Base-by-base conservation (phyloP, 305 asterid species). In the Coffea humblotiana region DNA sequence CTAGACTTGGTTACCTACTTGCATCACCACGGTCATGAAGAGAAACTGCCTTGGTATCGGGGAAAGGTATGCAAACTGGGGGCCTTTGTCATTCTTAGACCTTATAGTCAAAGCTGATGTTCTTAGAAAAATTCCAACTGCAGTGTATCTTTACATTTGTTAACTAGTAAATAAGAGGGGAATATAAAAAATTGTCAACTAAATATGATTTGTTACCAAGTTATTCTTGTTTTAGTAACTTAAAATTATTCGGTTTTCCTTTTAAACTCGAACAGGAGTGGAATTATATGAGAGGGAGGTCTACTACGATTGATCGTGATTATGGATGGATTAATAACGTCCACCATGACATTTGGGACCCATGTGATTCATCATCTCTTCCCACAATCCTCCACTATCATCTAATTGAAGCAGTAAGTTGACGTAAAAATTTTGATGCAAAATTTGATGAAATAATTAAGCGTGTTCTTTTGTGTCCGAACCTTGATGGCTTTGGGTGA, bases 371-470 rank as follows among this genome's bases (percentile, higher is more conserved):
- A 95, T 84, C 99, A 95, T 78, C 95, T 95, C 84, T 95, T 94
- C 87, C 99, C 98, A 73, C 98, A 95, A 95, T 95, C 85, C 98
- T 97, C 69, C 99, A 95, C 84, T 95, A 95, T 79, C 89, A 95
- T 87, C 83, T 95, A 78, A 77, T 89, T 15, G 99, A 95, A 90
- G 99, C 99, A 66, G 98, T 93, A 85, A 93, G 97, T 86, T 25
- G 43, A 66, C 19, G 64, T 74, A 29, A 3, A 73, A 49, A n/a
- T n/a, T 78, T 79, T 72, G 61, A 13, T 47, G 40, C 29, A 79
- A 16, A 40, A 6, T 6, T 65, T 77, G 4, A 2, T 49, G n/a
- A 32, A 35, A 18, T 29, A 49, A 12, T 29, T 4, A 25, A 21
- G 37, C 48, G 8, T n/a, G 75, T 58, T 40, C 13, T 61, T 58